Evolutionary conservation across 176 grass and related monocot genomes (phyloP), one percentile per base, ranked within the genome.

Genomic region (Oryza meridionalis): DNA sequence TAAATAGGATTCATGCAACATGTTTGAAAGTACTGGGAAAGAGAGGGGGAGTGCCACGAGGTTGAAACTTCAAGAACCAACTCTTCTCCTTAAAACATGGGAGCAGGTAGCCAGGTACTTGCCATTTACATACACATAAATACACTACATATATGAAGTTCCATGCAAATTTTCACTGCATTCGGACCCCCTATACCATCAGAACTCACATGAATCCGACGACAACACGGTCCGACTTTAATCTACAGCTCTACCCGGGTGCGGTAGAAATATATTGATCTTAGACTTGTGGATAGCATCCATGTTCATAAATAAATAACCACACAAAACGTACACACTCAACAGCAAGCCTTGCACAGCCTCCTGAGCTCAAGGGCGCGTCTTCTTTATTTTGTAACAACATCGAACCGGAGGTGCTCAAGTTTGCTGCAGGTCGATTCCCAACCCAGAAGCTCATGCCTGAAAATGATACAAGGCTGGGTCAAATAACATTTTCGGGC

Each of bases 221-320:
- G 17, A 19, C 19, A 62, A 21, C 3, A 70, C 19, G 35, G 67
- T 19, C 32, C 35, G 3, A 43, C 3, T 70, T 22, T 2, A 70
- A 37, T 27, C 67, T 78, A 63, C 40, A 68, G 21, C n/a, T 77
- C 69, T 86, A 86, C 67, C 59, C 55, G 82, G 45, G 67, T 81
- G 61, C 61, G 13, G 61, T 1, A 68, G 45, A 75, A 80, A 21
- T 70, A 46, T 46, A 64, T 21, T 29, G 65, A 76, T 70, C 44
- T 89, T 89, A 81, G 64, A 89, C 70, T 64, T 83, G 38, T 87
- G 79, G 38, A 80, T 22, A 71, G 15, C 45, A 87, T 79, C 31
- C 32, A 27, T 33, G 64, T 75, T 24, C 75, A 44, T 27, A 51
- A 17, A 42, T 0, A 27, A 83, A 16, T 7, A 50, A 72, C 55